Percentiles rank a stretch among this genome's conserved stretches.
Conservation (phyloP, 495 filamentous ascomycete genomes). For the Penicillium longicatenatum region DNA sequence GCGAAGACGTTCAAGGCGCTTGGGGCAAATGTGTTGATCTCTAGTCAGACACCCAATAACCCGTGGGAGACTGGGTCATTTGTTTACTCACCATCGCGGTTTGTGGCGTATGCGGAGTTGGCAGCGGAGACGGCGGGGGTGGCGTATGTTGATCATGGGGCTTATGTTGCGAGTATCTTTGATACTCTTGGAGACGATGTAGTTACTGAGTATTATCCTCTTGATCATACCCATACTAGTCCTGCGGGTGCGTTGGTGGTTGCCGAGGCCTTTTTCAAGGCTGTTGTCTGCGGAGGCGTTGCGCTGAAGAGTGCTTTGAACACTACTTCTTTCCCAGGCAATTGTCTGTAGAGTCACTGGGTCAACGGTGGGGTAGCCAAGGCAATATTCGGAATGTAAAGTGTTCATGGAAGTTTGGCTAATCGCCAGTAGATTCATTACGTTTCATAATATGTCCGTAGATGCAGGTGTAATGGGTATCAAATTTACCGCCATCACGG, state of each 20-base stretch:
- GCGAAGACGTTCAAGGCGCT: slow-evolving; percentile 53
- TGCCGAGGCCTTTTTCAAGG: slow-evolving; percentile 64
- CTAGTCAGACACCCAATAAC: slow-evolving; percentile 64
- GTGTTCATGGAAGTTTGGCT: not conserved
- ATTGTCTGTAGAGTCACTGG: slow-evolving; percentile 23
- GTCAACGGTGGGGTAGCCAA: not conserved
- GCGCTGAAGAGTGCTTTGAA: slow-evolving; percentile 36
- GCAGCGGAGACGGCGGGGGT: slow-evolving; percentile 49
- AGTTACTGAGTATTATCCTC: slow-evolving; percentile 55
- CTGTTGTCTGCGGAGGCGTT: slow-evolving; percentile 45
- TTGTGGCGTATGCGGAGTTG: slow-evolving; percentile 57
- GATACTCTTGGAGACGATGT: slow-evolving; percentile 46
- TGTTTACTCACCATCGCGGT: slow-evolving; percentile 44
- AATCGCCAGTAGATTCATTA: not conserved
- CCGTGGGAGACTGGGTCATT: slow-evolving; percentile 59
- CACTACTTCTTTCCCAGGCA: slow-evolving; percentile 32
- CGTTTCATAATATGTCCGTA: slow-evolving; percentile 7
- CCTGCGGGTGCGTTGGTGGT: slow-evolving; percentile 58
- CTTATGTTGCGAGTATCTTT: slow-evolving; percentile 56
- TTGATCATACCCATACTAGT: slow-evolving; percentile 68
- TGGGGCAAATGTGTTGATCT: slow-evolving; percentile 65
- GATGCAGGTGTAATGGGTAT: slow-evolving; percentile 7
- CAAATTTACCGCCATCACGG: not conserved
- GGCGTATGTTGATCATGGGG: slow-evolving; percentile 63
- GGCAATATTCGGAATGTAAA: not conserved